These are phyloP conservation scores for Epithele typhae DNA, from an alignment of 768 basidiomycete species.

Conservation along the genomic window DNA sequence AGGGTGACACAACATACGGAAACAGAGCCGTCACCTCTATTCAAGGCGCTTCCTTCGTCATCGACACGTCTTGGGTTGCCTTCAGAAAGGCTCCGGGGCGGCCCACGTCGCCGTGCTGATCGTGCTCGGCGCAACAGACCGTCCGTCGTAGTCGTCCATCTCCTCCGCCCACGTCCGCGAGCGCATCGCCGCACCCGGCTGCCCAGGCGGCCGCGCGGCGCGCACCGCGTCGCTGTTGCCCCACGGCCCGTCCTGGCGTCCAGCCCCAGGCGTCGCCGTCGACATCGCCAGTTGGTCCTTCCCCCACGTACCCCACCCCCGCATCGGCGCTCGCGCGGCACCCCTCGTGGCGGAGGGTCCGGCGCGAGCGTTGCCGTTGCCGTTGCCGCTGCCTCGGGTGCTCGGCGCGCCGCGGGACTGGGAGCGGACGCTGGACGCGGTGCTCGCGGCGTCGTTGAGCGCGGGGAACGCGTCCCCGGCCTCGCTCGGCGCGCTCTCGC, in stretches of 20 bases:
- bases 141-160: slow-evolving; percentile 2
- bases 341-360: no score
- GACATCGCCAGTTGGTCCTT: slow-evolving; percentile 1
- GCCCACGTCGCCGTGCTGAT: slow-evolving; percentile 8
- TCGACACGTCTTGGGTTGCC: no score
- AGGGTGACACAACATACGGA: no score
- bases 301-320: slow-evolving; percentile 7
- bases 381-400: not conserved
- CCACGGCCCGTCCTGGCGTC: not conserved
- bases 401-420: not conserved
- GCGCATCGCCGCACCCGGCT: no score
- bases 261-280: slow-evolving; percentile 10
- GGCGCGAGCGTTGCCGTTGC: not conserved
- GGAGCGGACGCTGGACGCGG: no score
- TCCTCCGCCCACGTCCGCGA: slow-evolving; percentile 8
- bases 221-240: not conserved
- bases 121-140: slow-evolving; percentile 7
- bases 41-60: no score
- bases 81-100: slow-evolving; percentile 11
- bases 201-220: not conserved
- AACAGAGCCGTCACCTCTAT: no score
- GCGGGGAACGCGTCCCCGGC: not conserved
- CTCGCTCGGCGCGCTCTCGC: not conserved
- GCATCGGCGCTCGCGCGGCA: no score
- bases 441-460: no score